A percentile compares a stretch with the other conserved stretches of the same genome.
Conservation (phyloP, 2,329 filamentous ascomycete genomes). For the Paraphaeosphaeria minitans region DNA sequence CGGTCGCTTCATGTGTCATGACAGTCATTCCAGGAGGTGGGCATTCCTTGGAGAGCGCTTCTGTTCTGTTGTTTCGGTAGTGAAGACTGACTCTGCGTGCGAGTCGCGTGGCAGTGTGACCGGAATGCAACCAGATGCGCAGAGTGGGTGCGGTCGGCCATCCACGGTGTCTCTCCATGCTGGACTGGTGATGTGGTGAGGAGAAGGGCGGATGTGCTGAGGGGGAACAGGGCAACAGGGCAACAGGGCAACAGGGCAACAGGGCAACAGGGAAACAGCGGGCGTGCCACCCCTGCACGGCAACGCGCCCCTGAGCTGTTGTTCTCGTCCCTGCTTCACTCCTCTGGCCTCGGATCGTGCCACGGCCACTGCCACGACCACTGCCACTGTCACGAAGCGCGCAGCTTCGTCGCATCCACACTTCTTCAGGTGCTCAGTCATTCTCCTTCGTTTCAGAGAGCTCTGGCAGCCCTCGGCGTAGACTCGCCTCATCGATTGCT, state of each 20-base stretch:
- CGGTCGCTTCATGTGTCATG: background rate
- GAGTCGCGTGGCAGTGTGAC: background rate
- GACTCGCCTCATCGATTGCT: background rate
- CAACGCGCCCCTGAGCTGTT: slow-evolving; percentile 1
- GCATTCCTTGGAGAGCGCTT: background rate
- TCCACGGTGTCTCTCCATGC: too few species aligned
- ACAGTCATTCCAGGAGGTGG: background rate
- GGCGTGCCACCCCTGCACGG: background rate
- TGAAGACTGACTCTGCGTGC: background rate
- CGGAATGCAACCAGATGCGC: background rate
- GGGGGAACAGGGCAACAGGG: too few species aligned
- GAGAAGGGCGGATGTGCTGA: too few species aligned
- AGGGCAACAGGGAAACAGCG: background rate
- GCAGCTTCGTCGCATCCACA: background rate
- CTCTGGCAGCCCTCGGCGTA: background rate
- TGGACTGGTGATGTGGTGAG: background rate
- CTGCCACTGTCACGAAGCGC: too few species aligned
- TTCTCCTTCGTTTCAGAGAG: background rate
- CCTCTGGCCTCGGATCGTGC: background rate
- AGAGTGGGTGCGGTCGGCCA: background rate
- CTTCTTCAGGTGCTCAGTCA: background rate
- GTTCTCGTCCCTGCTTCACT: background rate
- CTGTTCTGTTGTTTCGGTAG: background rate
- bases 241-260: too few species aligned
- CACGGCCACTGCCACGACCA: too few species aligned